These are phyloP conservation scores for Scheffersomyces spartinae DNA, from an alignment of 805 yeast species.

Conservation along the genomic window DNA sequence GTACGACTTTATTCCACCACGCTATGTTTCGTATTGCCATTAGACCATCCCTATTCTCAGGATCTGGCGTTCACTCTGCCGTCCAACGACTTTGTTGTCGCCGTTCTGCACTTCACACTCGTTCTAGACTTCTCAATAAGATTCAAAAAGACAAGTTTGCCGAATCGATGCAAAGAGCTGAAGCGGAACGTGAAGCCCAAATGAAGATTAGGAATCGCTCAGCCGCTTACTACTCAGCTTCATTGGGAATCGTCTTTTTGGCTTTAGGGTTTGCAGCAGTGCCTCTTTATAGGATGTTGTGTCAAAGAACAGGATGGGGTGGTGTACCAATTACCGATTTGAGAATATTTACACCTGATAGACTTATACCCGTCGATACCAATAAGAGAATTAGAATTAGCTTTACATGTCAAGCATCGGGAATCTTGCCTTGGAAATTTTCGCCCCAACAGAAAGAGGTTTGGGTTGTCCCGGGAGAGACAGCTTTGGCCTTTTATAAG, in stretches of 20 bases:
- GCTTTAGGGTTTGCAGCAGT: conserved; percentile 85
- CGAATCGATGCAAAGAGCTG: too few relatives aligned
- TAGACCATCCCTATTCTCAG: too few relatives aligned
- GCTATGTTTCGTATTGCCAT: too few relatives aligned
- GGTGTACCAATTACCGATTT: conserved; percentile 89
- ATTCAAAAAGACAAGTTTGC: too few relatives aligned
- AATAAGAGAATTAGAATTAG: conserved; percentile 71
- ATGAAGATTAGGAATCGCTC: conserved; percentile 33
- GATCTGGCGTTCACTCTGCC: too few relatives aligned
- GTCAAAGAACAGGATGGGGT: conserved; percentile 93
- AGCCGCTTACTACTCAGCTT: conserved; percentile 52
- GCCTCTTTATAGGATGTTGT: conserved; percentile 81
- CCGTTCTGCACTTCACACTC: too few relatives aligned
- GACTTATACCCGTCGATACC: conserved; percentile 77
- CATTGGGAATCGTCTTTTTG: conserved; percentile 58
- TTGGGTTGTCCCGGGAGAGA: conserved; percentile 89
- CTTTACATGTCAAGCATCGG: conserved; percentile 87
- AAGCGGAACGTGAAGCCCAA: too few relatives aligned
- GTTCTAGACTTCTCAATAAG: too few relatives aligned
- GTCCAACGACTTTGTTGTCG: too few relatives aligned
- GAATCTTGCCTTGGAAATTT: conserved; percentile 88
- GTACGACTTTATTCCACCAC: too few relatives aligned
- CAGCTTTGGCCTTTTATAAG: conserved; percentile 90
- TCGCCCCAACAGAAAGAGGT: conserved; percentile 92
- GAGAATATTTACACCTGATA: conserved; percentile 73